A percentile compares a stretch with the other conserved stretches of the same genome.
Conservation (phyloP, 495 filamentous ascomycete species). For the Annulohypoxylon moriforme region DNA sequence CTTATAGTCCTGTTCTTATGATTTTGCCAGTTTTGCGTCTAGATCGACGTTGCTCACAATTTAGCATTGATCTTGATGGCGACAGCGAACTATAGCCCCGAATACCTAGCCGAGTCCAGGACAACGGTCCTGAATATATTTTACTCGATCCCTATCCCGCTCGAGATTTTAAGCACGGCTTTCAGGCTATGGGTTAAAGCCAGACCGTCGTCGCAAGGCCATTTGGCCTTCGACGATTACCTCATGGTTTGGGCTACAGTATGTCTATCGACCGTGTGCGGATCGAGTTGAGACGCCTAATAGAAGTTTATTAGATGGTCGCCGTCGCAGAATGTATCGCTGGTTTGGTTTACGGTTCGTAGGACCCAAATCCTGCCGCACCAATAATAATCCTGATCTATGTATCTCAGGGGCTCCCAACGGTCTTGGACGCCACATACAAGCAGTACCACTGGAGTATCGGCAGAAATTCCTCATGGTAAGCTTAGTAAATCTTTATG, state of each 20-base stretch:
- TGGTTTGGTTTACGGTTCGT: constrained; percentile 44
- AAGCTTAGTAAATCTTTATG: background rate
- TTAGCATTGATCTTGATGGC: constrained; percentile 28
- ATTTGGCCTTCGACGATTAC: constrained; percentile 45
- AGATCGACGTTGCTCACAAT: background rate
- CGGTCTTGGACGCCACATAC: constrained; percentile 46
- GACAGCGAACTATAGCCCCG: constrained; percentile 31
- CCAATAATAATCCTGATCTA: constrained; percentile 6
- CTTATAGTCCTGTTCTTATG: background rate
- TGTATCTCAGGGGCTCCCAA: constrained; percentile 30
- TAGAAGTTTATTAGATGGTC: constrained; percentile 13
- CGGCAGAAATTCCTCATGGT: constrained; percentile 37
- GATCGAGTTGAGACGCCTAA: constrained; percentile 2
- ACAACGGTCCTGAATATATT: constrained; percentile 34
- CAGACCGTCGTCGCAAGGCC: constrained; percentile 25
- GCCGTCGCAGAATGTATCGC: constrained; percentile 44
- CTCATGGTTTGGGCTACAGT: constrained; percentile 47
- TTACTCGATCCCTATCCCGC: constrained; percentile 44
- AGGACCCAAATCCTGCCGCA: background rate
- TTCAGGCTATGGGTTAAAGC: constrained; percentile 42
- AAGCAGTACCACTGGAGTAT: constrained; percentile 23
- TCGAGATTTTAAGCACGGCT: constrained; percentile 43
- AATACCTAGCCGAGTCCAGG: constrained; percentile 43
- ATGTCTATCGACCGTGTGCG: constrained; percentile 11
- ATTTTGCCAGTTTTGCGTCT: constrained; percentile 7